phyloP scores from a whole-genome alignment of 1,139 yeast species.

The Suhomyces yuchorum region DNA sequence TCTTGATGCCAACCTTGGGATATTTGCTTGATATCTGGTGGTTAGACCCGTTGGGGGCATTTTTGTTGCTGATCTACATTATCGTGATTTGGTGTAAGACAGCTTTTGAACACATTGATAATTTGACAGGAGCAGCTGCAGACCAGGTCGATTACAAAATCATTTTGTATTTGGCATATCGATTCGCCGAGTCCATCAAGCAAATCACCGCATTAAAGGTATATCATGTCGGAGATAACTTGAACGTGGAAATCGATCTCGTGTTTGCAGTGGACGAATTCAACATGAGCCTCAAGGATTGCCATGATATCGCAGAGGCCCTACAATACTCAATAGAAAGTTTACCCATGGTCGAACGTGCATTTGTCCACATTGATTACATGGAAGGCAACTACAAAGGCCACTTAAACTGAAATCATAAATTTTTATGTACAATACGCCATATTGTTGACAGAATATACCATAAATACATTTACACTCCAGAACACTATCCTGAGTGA shows the following conservation, averaged over 20 bases:
- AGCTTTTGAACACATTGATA: slow-evolving; percentile 72
- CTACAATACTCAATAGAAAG: slow-evolving; percentile 79
- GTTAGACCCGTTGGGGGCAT: slow-evolving; percentile 76
- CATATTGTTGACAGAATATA: neutral
- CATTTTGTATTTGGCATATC: slow-evolving; percentile 62
- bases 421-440: neutral
- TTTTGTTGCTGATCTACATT: slow-evolving; percentile 61
- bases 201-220: slow-evolving; percentile 69
- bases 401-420: slow-evolving; percentile 35
- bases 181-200: slow-evolving; percentile 70
- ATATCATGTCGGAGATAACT: slow-evolving; percentile 77
- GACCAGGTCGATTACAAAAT: slow-evolving; percentile 63
- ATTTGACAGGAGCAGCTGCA: slow-evolving; percentile 76
- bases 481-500: neutral
- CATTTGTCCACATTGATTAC: slow-evolving; percentile 80
- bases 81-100: slow-evolving; percentile 63
- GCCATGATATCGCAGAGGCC: slow-evolving; percentile 82
- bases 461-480: neutral
- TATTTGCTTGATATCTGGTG: slow-evolving; percentile 58
- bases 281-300: slow-evolving; percentile 57
- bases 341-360: slow-evolving; percentile 74
- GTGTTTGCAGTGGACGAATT: slow-evolving; percentile 53
- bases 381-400: slow-evolving; percentile 56
- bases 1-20: slow-evolving; percentile 69
- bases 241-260: slow-evolving; percentile 76